Conservation (phyloP, 768 basidiomycete species). For the Hygrophorus pudorinus region DNA sequence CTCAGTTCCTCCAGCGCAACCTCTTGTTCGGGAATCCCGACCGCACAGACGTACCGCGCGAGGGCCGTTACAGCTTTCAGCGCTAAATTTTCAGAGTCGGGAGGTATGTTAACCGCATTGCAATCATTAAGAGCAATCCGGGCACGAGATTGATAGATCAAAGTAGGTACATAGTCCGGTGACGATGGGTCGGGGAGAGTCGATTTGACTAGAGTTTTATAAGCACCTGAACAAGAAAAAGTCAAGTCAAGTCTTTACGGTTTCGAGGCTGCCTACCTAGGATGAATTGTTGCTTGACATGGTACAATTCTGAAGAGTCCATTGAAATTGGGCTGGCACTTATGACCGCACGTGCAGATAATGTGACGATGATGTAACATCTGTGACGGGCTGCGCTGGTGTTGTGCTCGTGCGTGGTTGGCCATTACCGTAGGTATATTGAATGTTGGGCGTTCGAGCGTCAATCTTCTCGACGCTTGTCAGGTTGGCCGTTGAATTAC, state of each 20-base stretch:
- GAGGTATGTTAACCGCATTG: slow-evolving; percentile 46
- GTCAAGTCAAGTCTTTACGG: background rate
- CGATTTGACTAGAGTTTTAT: slow-evolving; percentile 46
- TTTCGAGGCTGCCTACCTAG: slow-evolving; percentile 38
- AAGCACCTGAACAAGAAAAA: slow-evolving; percentile 45
- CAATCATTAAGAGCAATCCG: slow-evolving; percentile 61
- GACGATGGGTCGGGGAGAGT: slow-evolving; percentile 51
- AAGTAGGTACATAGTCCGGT: slow-evolving; percentile 49
- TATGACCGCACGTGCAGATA: background rate
- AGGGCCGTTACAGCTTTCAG: slow-evolving; percentile 64
- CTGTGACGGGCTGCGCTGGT: no score
- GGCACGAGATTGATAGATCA: slow-evolving; percentile 76
- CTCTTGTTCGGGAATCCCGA: slow-evolving; percentile 36
- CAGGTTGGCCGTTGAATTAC: no score
- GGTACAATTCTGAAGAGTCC: slow-evolving; percentile 56
- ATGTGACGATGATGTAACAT: no score
- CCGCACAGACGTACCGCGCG: slow-evolving; percentile 52
- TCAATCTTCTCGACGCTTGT: no score
- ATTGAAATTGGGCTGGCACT: slow-evolving; percentile 16
- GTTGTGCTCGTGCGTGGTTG: no score
- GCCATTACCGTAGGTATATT: no score
- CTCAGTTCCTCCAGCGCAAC: slow-evolving; percentile 70
- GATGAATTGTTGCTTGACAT: slow-evolving; percentile 66
- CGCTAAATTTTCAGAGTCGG: slow-evolving; percentile 51
- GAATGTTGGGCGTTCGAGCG: no score